Base-by-base conservation (phyloP, 768 basidiomycete genomes). In the Fomitopsis pulvina region DNA sequence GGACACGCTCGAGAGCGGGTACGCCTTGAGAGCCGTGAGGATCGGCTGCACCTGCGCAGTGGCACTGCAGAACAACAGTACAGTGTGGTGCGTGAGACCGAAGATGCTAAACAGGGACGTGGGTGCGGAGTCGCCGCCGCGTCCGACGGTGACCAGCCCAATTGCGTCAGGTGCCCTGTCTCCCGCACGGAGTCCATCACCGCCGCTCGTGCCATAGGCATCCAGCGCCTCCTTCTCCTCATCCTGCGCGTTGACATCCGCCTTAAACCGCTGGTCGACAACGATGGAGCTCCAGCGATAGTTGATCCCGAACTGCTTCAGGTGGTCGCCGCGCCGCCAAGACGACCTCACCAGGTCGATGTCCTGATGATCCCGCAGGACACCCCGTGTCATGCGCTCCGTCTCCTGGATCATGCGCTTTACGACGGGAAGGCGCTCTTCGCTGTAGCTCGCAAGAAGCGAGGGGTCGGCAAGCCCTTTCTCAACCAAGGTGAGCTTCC, bases 281-380 rank as follows among this genome's bases (percentile, higher is more conserved):
- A 78, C 63, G 20, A 77, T 67, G 0, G 70, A 50, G 56, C 78
- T 78, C 59, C 70, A 68, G 8, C 78, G 67, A 53, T 73, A 79
- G 57, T 79, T 79, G 42, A 78, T 63, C 8, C 73, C 75, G 25
- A 77, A 68, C 60, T 75, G 73, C 48, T 47, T 47, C 9, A 34
- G 25, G 4, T 20, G n/a, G n/a, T 45, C 44, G 26, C 44, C 8
- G 24, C 21, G 7, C 24, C 44, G 44, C 29, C 26, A n/a, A 21
- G 24, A 4, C 14, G n/a, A n/a, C n/a, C n/a, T n/a, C n/a, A n/a
- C n/a, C n/a, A n/a, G n/a, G n/a, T n/a, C n/a, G n/a, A n/a, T n/a
- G n/a, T n/a, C n/a, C 6, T 6, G 11, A n/a, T n/a, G n/a, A n/a
- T n/a, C n/a, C n/a, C n/a, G n/a, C 41, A 25, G 21, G 41, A 16